Percentiles rank a stretch among this genome's conserved stretches.
Evolutionary conservation across 2,329 filamentous ascomycete genomes (phyloP).

Genomic region (Aureobasidium sp.): DNA sequence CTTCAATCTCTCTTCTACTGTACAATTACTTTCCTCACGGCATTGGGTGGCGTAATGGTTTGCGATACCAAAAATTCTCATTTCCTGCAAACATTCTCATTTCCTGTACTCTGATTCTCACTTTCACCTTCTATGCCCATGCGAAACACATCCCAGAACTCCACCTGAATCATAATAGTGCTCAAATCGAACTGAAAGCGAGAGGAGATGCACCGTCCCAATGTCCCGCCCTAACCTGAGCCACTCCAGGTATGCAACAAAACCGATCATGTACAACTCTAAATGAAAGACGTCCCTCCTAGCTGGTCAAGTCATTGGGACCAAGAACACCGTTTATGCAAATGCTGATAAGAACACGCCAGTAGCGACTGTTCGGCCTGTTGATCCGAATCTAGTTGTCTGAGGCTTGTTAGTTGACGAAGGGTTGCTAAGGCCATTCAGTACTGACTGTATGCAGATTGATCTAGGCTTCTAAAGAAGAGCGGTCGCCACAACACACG

Average conservation of each 20-base stretch:
- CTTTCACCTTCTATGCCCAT: slow-evolving; percentile 9
- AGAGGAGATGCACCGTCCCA: neutral
- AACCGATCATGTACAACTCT: neutral
- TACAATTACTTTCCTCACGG: slow-evolving; percentile 1
- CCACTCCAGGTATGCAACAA: neutral
- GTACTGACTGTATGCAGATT: neutral
- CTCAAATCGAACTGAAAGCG: neutral
- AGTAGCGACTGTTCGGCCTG: neutral
- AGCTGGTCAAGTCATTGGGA: neutral
- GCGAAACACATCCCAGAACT: neutral
- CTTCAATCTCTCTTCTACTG: neutral
- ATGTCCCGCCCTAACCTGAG: neutral
- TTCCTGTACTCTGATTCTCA: neutral
- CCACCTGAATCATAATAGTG: neutral
- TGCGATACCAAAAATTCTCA: slow-evolving; percentile 12
- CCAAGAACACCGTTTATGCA: neutral
- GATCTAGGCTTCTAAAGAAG: neutral
- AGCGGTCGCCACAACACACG: neutral
- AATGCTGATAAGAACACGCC: neutral
- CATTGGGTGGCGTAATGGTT: slow-evolving; percentile 12
- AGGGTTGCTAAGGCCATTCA: neutral
- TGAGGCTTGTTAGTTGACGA: neutral
- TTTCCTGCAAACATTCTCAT: neutral
- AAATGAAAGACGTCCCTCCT: neutral
- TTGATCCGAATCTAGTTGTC: neutral